Percentiles rank a stretch among this genome's conserved stretches.
Conservation (phyloP, 2,329 filamentous ascomycete genomes). For the Alternaria sp. region DNA sequence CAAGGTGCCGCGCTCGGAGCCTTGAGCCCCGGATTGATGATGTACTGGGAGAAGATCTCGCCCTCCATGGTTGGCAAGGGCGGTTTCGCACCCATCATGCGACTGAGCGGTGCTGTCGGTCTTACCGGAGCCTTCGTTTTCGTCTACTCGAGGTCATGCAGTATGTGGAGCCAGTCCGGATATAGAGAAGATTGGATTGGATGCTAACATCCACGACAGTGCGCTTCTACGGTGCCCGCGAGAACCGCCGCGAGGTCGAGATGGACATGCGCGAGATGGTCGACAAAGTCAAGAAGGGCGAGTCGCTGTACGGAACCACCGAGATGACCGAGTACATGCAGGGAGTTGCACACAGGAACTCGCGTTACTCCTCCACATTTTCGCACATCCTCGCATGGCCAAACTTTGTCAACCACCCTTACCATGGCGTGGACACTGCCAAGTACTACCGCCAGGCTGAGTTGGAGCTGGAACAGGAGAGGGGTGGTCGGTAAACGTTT, state of each 20-base stretch:
- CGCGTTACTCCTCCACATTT: slow-evolving; percentile 85
- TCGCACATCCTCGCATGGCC: slow-evolving; percentile 91
- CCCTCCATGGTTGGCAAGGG: slow-evolving; percentile 85
- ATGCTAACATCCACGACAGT: slow-evolving; percentile 59
- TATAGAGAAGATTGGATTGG: background rate
- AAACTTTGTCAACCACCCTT: slow-evolving; percentile 91
- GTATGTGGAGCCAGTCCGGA: slow-evolving; percentile 62
- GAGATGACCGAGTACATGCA: slow-evolving; percentile 86
- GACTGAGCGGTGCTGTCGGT: slow-evolving; percentile 76
- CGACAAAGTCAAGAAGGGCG: slow-evolving; percentile 87
- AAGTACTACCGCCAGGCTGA: slow-evolving; percentile 99
- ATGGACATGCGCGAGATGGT: slow-evolving; percentile 99
- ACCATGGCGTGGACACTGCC: slow-evolving; percentile 94
- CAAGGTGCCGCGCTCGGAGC: slow-evolving; percentile 71
- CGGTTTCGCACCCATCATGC: slow-evolving; percentile 83
- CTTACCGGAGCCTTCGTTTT: slow-evolving; percentile 79
- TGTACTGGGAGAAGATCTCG: slow-evolving; percentile 80
- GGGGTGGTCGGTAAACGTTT: slow-evolving; percentile 13
- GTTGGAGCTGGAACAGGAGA: slow-evolving; percentile 85
- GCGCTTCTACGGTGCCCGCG: slow-evolving; percentile 92
- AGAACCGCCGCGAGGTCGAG: slow-evolving; percentile 89
- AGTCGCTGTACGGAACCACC: slow-evolving; percentile 86
- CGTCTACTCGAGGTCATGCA: slow-evolving; percentile 81
- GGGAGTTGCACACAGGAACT: slow-evolving; percentile 90
- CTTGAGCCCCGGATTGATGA: slow-evolving; percentile 76